Conservation (phyloP, 352 stramenopile genomes). For the Phytopythium litorale region DNA sequence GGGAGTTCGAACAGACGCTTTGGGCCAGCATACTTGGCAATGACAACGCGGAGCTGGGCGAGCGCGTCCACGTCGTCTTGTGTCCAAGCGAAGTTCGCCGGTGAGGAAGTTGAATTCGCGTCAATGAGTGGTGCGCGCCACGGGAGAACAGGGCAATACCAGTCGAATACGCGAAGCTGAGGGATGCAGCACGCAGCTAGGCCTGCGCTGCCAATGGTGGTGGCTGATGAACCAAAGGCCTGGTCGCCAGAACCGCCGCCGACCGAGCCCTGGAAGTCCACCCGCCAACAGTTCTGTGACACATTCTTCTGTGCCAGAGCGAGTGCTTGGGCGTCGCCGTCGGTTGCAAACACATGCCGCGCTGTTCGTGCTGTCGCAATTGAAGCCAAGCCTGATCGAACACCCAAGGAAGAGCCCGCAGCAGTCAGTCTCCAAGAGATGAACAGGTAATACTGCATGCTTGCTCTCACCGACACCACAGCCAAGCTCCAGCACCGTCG, state of each 20-base stretch:
- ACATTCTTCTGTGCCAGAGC: constrained; percentile 32
- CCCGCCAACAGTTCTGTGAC: constrained; percentile 29
- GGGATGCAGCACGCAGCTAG: not conserved
- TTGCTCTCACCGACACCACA: constrained; percentile 42
- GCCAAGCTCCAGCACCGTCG: constrained; percentile 46
- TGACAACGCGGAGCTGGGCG: constrained; percentile 16
- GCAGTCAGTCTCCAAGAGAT: not conserved
- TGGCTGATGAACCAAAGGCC: too few species aligned
- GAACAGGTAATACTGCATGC: not conserved
- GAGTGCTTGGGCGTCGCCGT: constrained; percentile 34
- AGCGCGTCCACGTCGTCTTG: constrained; percentile 15
- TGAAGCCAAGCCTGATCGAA: constrained; percentile 35
- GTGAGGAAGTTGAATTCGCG: not conserved
- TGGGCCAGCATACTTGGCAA: constrained; percentile 31
- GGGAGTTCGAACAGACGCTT: not conserved
- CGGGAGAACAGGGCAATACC: not conserved
- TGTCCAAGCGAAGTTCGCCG: constrained; percentile 21
- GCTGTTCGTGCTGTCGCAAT: constrained; percentile 33
- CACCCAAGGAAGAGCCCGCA: not conserved
- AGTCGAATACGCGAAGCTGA: not conserved
- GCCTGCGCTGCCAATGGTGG: not conserved
- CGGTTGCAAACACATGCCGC: constrained; percentile 41
- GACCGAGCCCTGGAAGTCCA: constrained; percentile 16
- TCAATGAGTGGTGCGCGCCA: not conserved
- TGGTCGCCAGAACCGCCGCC: not conserved